A percentile compares a stretch with the other conserved stretches of the same genome.
phyloP scores from a whole-genome alignment of 139 green algal species.

The Zygnema cylindricum region DNA sequence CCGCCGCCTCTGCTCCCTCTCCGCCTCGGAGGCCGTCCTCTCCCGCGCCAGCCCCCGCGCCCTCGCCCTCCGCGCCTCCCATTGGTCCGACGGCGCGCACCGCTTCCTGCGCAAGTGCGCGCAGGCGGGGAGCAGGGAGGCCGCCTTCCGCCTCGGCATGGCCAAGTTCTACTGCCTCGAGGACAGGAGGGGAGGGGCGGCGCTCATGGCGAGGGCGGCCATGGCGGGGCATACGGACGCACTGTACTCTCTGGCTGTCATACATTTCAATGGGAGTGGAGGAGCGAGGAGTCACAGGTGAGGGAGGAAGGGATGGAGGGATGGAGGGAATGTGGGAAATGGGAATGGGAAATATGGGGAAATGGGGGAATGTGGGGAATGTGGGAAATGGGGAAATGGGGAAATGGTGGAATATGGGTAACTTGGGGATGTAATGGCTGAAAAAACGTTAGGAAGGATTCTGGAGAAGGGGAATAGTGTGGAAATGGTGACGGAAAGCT shows the following conservation, averaged over 20 bases:
- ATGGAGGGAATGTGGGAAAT: slow-evolving; percentile 6
- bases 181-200: slow-evolving; percentile 22
- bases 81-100: slow-evolving; percentile 49
- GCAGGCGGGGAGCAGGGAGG: slow-evolving; percentile 37
- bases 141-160: slow-evolving; percentile 58
- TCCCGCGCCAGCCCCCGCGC: background rate
- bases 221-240: slow-evolving; percentile 36
- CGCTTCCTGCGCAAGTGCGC: slow-evolving; percentile 45
- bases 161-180: slow-evolving; percentile 61
- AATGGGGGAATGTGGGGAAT: too few relatives aligned
- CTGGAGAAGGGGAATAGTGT: background rate
- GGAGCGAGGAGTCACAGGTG: slow-evolving; percentile 39
- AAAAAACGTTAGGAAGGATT: background rate
- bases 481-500: background rate
- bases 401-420: background rate
- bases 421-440: background rate
- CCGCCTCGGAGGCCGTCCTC: slow-evolving; percentile 27
- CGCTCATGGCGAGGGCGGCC: slow-evolving; percentile 49
- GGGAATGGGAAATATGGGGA: slow-evolving; percentile 9
- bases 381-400: background rate
- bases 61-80: background rate
- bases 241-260: slow-evolving; percentile 56
- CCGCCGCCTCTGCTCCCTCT: slow-evolving; percentile 41
- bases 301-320: background rate
- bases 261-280: slow-evolving; percentile 65